phyloP scores from a whole-genome alignment of 495 filamentous ascomycete genomes.

The Annulohypoxylon moriforme region DNA sequence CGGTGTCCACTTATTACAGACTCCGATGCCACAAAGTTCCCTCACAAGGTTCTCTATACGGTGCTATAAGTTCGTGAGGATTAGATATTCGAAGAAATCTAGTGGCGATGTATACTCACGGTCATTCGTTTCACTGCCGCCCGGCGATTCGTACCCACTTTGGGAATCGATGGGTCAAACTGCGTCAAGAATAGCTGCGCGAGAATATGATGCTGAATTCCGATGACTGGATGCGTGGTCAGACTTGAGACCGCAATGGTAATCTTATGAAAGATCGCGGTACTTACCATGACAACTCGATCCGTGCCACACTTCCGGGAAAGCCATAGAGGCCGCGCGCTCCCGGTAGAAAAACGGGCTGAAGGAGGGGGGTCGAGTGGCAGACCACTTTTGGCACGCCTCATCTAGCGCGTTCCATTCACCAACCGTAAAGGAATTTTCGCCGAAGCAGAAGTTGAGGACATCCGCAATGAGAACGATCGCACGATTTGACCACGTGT shows the following conservation, averaged over 20 bases:
- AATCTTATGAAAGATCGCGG: neutral
- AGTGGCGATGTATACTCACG: conserved; percentile 31
- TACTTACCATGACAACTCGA: conserved; percentile 60
- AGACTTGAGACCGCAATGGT: neutral
- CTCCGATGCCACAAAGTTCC: conserved; percentile 63
- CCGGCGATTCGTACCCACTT: conserved; percentile 48
- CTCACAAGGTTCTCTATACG: conserved; percentile 57
- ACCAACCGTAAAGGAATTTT: conserved; percentile 28
- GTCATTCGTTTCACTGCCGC: conserved; percentile 49
- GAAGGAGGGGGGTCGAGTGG: conserved; percentile 50
- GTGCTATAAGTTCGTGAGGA: conserved; percentile 44
- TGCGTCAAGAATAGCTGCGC: conserved; percentile 61
- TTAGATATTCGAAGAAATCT: neutral
- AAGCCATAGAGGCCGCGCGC: conserved; percentile 38
- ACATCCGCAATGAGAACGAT: conserved; percentile 65
- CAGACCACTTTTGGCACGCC: conserved; percentile 50
- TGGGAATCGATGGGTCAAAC: conserved; percentile 57
- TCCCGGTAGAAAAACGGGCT: conserved; percentile 53
- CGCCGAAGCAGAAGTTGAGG: conserved; percentile 63
- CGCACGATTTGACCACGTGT: conserved; percentile 65
- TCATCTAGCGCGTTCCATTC: conserved; percentile 53
- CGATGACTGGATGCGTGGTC: conserved; percentile 55
- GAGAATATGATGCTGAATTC: conserved; percentile 65
- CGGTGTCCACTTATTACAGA: conserved; percentile 62
- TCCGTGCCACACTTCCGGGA: conserved; percentile 61